Percentiles rank a stretch among this genome's conserved stretches.
Evolutionary conservation across 805 yeast species (phyloP).

Genomic region (Barnettozyma sp.): DNA sequence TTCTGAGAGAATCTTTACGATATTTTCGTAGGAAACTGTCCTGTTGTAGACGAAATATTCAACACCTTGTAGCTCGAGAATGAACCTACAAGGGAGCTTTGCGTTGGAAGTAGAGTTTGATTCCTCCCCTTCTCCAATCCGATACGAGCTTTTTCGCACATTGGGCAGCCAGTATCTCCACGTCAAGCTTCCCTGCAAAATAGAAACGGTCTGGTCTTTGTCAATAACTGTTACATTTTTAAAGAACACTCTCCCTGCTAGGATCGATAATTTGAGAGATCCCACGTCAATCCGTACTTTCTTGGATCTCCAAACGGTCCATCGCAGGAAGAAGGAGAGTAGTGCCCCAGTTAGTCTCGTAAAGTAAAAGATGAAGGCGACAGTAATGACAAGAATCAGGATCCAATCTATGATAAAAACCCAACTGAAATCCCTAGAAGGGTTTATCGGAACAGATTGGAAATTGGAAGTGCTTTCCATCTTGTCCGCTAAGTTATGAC

Average conservation of each 20-base stretch:
- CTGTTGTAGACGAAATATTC: slow-evolving; percentile 83
- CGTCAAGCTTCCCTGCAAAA: slow-evolving; percentile 66
- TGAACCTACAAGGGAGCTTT: slow-evolving; percentile 48
- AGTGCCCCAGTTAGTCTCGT: slow-evolving; percentile 61
- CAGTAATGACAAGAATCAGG: slow-evolving; percentile 51
- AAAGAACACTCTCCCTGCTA: slow-evolving; percentile 79
- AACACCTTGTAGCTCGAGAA: slow-evolving; percentile 61
- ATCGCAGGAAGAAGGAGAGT: slow-evolving; percentile 43
- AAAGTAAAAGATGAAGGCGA: slow-evolving; percentile 68
- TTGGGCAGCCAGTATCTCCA: slow-evolving; percentile 85
- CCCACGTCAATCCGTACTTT: slow-evolving; percentile 59
- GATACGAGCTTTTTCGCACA: slow-evolving; percentile 26
- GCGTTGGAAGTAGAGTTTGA: slow-evolving; percentile 32
- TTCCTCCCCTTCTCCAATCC: slow-evolving; percentile 12
- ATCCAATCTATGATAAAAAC: slow-evolving; percentile 84
- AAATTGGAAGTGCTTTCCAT: slow-evolving; percentile 7
- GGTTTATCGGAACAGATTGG: slow-evolving; percentile 4
- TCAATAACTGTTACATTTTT: slow-evolving; percentile 69
- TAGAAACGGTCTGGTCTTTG: slow-evolving; percentile 63
- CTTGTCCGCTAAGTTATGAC: no score
- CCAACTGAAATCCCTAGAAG: slow-evolving; percentile 43
- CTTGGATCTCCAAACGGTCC: slow-evolving; percentile 57
- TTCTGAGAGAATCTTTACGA: slow-evolving; percentile 35
- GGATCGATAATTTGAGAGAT: slow-evolving; percentile 64
- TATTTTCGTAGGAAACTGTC: slow-evolving; percentile 65